Base-by-base conservation (phyloP, 331 rosid genomes). In the Rosa hybrid region DNA sequence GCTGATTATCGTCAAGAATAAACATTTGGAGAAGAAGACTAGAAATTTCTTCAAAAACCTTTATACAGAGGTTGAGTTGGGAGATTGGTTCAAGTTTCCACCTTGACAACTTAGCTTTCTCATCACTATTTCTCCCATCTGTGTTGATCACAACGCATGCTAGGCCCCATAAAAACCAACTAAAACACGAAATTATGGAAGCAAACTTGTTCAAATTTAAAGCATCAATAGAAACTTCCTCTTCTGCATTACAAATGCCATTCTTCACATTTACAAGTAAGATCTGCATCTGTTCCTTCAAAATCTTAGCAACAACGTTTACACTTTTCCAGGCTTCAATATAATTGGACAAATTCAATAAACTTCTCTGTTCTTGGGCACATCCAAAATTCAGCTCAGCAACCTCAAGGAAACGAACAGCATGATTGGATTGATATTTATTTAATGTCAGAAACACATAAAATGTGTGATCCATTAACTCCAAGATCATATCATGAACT, bases 391-490 rank as follows among this genome's bases (percentile, higher is more conserved):
- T 70, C 74, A 82, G 39, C 77, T 82, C 85, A 72, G 85, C 75
- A 78, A 86, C 84, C 57, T 84, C 82, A 78, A 81, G 72, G 80
- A 42, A 25, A 68, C 39, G 65, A 82, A 83, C 76, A 65, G 65
- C 88, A 68, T 85, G 81, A 70, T 76, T 83, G 77, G 80, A 56
- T 76, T 89, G 91, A 85, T 84, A 83, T 79, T 89, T 93, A 83
- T 86, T 92, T 27, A 91, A 79, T 77, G 91, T 76, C 84, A 88
- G 82, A 83, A 93, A 81, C 74, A 84, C 84, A 80, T 83, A 77
- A 44, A 90, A 85, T 8, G 97, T 93, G 88, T 91, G 96, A 82
- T 95, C 94, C 93, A 95, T 88, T 83, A 91, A 83, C 45, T 92
- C 84, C 78, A 90, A 90, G 53, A 86, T 71, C 84, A 84, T 74